Base-by-base conservation (phyloP, 1,284 basidiomycete species). In the Ceratorhiza oryzae-sativae region DNA sequence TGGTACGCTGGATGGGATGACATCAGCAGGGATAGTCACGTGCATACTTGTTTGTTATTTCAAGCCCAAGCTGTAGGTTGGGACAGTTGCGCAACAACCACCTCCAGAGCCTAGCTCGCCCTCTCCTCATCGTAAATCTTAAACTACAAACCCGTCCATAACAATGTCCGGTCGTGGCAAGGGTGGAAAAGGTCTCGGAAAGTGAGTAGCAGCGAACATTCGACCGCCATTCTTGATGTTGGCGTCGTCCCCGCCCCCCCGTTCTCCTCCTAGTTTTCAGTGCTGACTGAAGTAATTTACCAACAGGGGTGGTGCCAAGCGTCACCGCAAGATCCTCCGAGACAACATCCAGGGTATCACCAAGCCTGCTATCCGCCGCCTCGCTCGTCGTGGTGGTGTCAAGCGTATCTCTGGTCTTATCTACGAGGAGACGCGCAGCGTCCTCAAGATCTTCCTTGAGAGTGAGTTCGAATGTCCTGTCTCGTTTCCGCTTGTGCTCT, bases 341-440 rank as follows among this genome's bases (percentile, higher is more conserved):
- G 91, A 93, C 84, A 93, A 92, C 86, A 93, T 92, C 80, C 90
- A 91, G 83, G 90, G 85, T 85, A 92, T 90, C 80, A 90, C 89
- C 76, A 90, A 90, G 83, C 82, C 89, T 81, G 90, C 91, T 76
- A 92, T 94, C 80, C 90, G 92, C 78, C 90, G 92, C 85, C 89
- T 94, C 77, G 92, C 92, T 68, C 90, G 92, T 80, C 88, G 91
- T 86, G 91, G 91, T 80, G 90, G 90, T 86, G 90, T 92, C 77
- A 91, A 92, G 83, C 89, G 89, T 87, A 91, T 91, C 81, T 91
- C 91, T 71, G 90, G 89, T 76, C 84, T 91, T 75, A 91, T 93
- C 81, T 93, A 93, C 82, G 90, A 93, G 80, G 86, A 87, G 85
- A 92, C 90, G 53, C 90, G 92, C 76, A 88, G 90, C 83, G 90